phyloP scores from a whole-genome alignment of 1,284 basidiomycete species.

The Boletus sp. region DNA sequence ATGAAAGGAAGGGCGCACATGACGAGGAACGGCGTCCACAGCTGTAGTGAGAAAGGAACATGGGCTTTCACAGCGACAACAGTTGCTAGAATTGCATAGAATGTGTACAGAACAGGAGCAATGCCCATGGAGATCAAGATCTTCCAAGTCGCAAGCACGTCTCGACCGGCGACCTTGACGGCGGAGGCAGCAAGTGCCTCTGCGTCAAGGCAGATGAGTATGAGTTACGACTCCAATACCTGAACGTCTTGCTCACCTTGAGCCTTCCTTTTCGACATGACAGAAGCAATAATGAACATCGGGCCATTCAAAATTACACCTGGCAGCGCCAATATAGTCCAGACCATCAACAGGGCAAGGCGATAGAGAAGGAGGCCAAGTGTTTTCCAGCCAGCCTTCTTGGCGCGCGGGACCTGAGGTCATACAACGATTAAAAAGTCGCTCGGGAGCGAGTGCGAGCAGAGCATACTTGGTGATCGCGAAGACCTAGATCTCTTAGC shows the following conservation, averaged over 20 bases:
- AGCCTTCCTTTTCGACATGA: slow-evolving; percentile 88
- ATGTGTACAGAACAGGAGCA: slow-evolving; percentile 83
- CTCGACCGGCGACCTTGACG: slow-evolving; percentile 94
- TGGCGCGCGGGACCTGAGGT: slow-evolving; percentile 71
- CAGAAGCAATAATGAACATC: slow-evolving; percentile 91
- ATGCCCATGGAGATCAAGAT: slow-evolving; percentile 92
- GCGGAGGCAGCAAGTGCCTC: slow-evolving; percentile 96
- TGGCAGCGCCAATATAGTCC: slow-evolving; percentile 88
- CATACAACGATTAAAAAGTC: background rate
- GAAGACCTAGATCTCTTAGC: slow-evolving; percentile 90
- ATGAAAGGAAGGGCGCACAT: slow-evolving; percentile 81
- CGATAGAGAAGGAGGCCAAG: slow-evolving; percentile 87
- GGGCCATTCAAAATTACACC: slow-evolving; percentile 95
- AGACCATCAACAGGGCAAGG: slow-evolving; percentile 75
- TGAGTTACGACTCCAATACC: slow-evolving; percentile 1
- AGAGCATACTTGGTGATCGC: slow-evolving; percentile 88
- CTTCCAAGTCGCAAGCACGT: slow-evolving; percentile 99
- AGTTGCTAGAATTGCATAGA: slow-evolving; percentile 84
- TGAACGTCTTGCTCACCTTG: slow-evolving; percentile 57
- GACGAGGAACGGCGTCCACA: slow-evolving; percentile 82
- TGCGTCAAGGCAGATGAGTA: slow-evolving; percentile 33
- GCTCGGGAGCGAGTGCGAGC: background rate
- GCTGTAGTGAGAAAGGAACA: slow-evolving; percentile 60
- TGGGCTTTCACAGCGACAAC: slow-evolving; percentile 71
- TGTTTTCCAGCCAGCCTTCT: slow-evolving; percentile 86